Evolutionary conservation across 1,284 basidiomycete genomes (phyloP), one percentile per base, ranked within the genome.

Genomic region (Microbotryomycetes sp.): DNA sequence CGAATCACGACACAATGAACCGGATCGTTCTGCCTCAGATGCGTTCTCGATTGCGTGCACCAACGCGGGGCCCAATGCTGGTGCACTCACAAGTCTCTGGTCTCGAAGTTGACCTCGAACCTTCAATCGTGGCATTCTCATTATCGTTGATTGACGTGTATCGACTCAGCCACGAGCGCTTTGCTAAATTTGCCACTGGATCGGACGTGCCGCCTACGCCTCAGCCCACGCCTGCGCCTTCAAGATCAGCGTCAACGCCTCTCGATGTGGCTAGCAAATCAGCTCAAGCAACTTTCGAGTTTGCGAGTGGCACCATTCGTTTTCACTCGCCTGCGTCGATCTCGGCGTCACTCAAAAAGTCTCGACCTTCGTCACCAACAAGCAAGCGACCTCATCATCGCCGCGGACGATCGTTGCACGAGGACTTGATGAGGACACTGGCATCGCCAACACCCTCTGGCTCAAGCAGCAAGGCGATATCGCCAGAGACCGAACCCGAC

Each of bases 131-230:
- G 3, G 84, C 86, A 65, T 87, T 85, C 68, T 77, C 91, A 5
- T 89, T 87, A 74, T 85, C 87, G 28, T 77, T 94, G 16, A 80
- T 90, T 45, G 88, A 92, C 66, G 88, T 94, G 29, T 94, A 92
- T 76, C 83, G 82, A 53, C 82, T 83, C 72, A 91, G 92, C 22
- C 87, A 86, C 75, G 85, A 86, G 60, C 82, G 88, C 4, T 81
- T 94, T 31, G 57, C 53, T 45, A 63, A 63, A 14, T 59, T 63
- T 45, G 51, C 61, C 1, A 48, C 29, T 1, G 51, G 49, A 16
- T 5, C 28, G 29, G 50, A 52, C n/a, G 28, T n/a, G 25, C 30
- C 50, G 5, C 55, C 23, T 14, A 7, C 26, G 25, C 12, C 32
- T 26, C 48, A 6, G n/a, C 46, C 51, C 4, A 26, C 50, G 25